A percentile compares a stretch with the other conserved stretches of the same genome.
phyloP scores from a whole-genome alignment of 2,329 filamentous ascomycete species.

The Aspergillus tubingensis region DNA sequence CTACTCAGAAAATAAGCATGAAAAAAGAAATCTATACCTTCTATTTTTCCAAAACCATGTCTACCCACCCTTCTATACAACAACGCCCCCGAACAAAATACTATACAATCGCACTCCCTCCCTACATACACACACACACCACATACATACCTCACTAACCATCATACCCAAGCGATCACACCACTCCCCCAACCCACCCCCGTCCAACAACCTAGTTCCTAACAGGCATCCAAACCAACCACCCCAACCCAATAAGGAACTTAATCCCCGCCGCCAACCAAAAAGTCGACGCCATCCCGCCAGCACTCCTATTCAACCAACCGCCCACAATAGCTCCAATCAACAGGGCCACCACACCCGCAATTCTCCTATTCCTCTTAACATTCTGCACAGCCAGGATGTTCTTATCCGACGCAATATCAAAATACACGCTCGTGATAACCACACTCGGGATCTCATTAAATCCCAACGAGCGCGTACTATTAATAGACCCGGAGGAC shows the following conservation, averaged over 20 bases:
- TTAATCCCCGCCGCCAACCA: constrained; percentile 48
- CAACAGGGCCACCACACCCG: constrained; percentile 41
- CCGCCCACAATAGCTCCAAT: constrained; percentile 46
- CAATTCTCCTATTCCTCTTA: constrained; percentile 42
- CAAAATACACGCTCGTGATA: constrained; percentile 50
- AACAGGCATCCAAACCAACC: constrained; percentile 41
- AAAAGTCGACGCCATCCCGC: constrained; percentile 46
- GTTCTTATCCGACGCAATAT: constrained; percentile 46
- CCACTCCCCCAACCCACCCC: not conserved
- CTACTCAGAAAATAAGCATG: not conserved
- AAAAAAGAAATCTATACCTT: not conserved
- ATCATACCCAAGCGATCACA: not conserved
- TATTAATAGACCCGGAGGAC: constrained; percentile 47
- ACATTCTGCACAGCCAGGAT: constrained; percentile 38
- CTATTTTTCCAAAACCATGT: not conserved
- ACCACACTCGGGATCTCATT: constrained; percentile 51
- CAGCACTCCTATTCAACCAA: constrained; percentile 44
- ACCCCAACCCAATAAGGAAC: constrained; percentile 37
- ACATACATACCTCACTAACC: not conserved
- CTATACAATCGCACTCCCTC: not conserved
- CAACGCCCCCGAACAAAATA: not conserved
- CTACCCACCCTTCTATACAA: not conserved
- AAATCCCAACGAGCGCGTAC: constrained; percentile 44
- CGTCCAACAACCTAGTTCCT: not conserved
- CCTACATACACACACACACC: too few relatives aligned